Conservation (phyloP, 768 basidiomycete genomes). For the Sistotremastrum niveocremeum region DNA sequence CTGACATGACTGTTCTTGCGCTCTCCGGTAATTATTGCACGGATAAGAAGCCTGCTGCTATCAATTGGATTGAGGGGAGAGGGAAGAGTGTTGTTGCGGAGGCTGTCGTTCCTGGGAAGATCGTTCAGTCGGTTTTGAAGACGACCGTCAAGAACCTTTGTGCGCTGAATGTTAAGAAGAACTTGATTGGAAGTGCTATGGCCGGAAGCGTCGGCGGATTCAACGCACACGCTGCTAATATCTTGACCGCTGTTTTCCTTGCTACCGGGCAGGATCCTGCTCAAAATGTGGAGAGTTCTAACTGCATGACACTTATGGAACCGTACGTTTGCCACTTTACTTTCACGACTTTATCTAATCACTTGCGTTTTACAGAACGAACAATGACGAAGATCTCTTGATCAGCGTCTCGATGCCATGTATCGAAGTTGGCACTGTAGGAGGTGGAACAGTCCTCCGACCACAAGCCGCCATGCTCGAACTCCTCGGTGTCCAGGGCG, state of each 20-base stretch:
- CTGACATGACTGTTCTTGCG: conserved; percentile 82
- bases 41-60: conserved; percentile 98
- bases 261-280: conserved; percentile 98
- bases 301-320: conserved; percentile 99
- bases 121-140: conserved; percentile 87
- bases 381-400: conserved; percentile 80
- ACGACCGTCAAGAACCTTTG: conserved; percentile 84
- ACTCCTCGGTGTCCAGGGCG: conserved; percentile 86
- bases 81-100: conserved; percentile 98
- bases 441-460: conserved; percentile 85
- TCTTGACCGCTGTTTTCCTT: conserved; percentile 87
- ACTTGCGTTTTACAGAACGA: conserved; percentile 38
- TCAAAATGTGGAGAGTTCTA: conserved; percentile 97
- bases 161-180: conserved; percentile 94
- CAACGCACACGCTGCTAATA: conserved; percentile 98
- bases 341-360: conserved; percentile 2
- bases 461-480: conserved; percentile 87
- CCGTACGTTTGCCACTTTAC: conserved; percentile 45
- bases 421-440: conserved; percentile 96
- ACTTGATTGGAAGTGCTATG: conserved; percentile 94
- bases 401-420: conserved; percentile 97
- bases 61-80: conserved; percentile 99
- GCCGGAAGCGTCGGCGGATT: conserved; percentile 96
- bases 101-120: conserved; percentile 77
- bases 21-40: conserved; percentile 98